Evolutionary conservation across 192 early-diverging fungal genomes (phyloP).

Genomic region (Geranomyces variabilis): DNA sequence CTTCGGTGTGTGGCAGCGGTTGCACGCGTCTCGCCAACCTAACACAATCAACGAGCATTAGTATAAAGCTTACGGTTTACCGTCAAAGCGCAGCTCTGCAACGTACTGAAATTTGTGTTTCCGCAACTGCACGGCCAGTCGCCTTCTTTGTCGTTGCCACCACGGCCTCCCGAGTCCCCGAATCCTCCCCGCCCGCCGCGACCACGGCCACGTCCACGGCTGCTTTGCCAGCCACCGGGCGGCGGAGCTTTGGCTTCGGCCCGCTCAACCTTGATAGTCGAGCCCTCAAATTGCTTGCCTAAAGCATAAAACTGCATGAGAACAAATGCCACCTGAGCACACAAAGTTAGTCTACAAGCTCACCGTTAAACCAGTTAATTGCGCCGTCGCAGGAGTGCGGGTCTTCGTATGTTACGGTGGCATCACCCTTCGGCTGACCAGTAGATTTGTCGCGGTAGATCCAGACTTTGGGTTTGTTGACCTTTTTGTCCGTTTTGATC

Average conservation of each 20-base stretch:
- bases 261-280: constrained; percentile 65
- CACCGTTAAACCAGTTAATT: constrained; percentile 75
- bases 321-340: background rate
- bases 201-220: constrained; percentile 38
- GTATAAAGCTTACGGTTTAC: too few species aligned
- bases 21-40: constrained; percentile 60
- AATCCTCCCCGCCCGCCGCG: constrained; percentile 55
- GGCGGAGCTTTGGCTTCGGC: constrained; percentile 59
- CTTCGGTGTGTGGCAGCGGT: constrained; percentile 62
- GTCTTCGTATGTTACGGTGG: constrained; percentile 78
- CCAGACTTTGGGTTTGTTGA: constrained; percentile 73
- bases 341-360: constrained; percentile 13
- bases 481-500: constrained; percentile 57
- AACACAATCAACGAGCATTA: too few species aligned
- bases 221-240: constrained; percentile 36
- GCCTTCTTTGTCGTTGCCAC: constrained; percentile 49
- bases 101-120: constrained; percentile 65
- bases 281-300: constrained; percentile 59
- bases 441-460: constrained; percentile 70
- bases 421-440: constrained; percentile 73
- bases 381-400: constrained; percentile 70
- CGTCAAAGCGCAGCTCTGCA: constrained; percentile 36
- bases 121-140: constrained; percentile 50
- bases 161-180: constrained; percentile 48
- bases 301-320: constrained; percentile 8